Percentiles rank a stretch among this genome's conserved stretches.
phyloP scores from a whole-genome alignment of 2,329 filamentous ascomycete species.

The Arthrinium puccinioides region DNA sequence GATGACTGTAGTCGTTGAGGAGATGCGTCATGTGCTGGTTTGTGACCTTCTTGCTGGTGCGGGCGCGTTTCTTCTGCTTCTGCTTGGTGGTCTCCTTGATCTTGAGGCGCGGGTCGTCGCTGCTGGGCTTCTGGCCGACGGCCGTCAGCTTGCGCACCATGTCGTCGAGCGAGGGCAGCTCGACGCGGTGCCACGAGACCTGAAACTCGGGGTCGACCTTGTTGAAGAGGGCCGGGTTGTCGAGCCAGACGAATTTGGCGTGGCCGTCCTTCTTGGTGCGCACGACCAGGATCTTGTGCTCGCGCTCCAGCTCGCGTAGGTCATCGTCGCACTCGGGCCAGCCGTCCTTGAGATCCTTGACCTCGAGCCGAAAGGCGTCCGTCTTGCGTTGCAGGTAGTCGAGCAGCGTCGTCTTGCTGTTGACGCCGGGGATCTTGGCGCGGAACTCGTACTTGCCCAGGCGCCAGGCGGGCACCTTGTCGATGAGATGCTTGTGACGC shows the following conservation, averaged over 20 bases:
- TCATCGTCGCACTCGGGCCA: constrained; percentile 80
- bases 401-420: constrained; percentile 68
- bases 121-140: constrained; percentile 77
- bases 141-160: constrained; percentile 66
- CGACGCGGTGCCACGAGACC: constrained; percentile 73
- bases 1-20: constrained; percentile 51
- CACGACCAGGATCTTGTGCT: constrained; percentile 76
- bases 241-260: constrained; percentile 79
- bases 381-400: constrained; percentile 73
- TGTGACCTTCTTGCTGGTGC: constrained; percentile 71
- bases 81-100: constrained; percentile 54
- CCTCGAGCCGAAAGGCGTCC: constrained; percentile 71
- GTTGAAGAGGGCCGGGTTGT: constrained; percentile 72
- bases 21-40: constrained; percentile 83
- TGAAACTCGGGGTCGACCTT: constrained; percentile 77
- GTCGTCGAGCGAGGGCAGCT: constrained; percentile 67
- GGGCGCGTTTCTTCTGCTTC: constrained; percentile 59
- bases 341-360: constrained; percentile 92
- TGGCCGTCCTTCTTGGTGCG: constrained; percentile 89
- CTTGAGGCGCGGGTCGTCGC: constrained; percentile 63
- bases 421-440: constrained; percentile 74
- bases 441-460: constrained; percentile 74
- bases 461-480: constrained; percentile 56
- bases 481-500: constrained; percentile 47
- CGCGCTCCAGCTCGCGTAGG: constrained; percentile 68